Conservation (phyloP, 2,329 filamentous ascomycete species). For the Penicillium aurantiogriseum region DNA sequence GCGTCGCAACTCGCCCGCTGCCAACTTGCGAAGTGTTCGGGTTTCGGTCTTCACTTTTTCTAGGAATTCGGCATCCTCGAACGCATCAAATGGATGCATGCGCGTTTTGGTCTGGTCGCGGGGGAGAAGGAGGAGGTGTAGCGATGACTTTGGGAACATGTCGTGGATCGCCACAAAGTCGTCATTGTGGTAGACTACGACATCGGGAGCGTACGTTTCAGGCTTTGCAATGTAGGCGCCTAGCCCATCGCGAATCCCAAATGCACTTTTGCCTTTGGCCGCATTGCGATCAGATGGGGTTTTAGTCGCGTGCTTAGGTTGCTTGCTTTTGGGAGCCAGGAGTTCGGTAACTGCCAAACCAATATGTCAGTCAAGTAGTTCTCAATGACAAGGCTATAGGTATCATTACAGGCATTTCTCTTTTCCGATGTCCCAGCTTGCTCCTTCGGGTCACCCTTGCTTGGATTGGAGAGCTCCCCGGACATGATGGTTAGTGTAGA, state of each 20-base stretch:
- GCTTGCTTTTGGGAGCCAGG: conserved; percentile 53
- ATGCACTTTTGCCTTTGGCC: conserved; percentile 18
- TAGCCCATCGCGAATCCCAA: conserved; percentile 59
- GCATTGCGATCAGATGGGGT: conserved; percentile 18
- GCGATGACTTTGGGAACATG: conserved; percentile 76
- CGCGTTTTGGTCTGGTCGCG: conserved; percentile 61
- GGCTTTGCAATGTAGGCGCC: conserved; percentile 66
- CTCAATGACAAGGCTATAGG: neutral
- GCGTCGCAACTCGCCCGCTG: conserved; percentile 71
- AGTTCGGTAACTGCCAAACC: conserved; percentile 51
- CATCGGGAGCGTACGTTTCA: conserved; percentile 55
- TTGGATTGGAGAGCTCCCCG: neutral
- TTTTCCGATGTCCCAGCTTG: conserved; percentile 25
- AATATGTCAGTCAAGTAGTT: neutral
- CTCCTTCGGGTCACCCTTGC: conserved; percentile 1
- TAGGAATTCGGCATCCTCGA: conserved; percentile 70
- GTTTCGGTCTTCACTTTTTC: conserved; percentile 61
- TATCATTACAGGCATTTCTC: conserved; percentile 39
- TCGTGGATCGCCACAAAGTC: conserved; percentile 77
- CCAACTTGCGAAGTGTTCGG: conserved; percentile 60
- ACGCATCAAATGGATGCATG: conserved; percentile 73
- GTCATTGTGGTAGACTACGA: conserved; percentile 65
- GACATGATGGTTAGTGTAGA: conserved; percentile 2
- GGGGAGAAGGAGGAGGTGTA: conserved; percentile 87
- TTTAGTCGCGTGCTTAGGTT: conserved; percentile 24